phyloP scores from a whole-genome alignment of 345 rosid species.

The Viola odorata region DNA sequence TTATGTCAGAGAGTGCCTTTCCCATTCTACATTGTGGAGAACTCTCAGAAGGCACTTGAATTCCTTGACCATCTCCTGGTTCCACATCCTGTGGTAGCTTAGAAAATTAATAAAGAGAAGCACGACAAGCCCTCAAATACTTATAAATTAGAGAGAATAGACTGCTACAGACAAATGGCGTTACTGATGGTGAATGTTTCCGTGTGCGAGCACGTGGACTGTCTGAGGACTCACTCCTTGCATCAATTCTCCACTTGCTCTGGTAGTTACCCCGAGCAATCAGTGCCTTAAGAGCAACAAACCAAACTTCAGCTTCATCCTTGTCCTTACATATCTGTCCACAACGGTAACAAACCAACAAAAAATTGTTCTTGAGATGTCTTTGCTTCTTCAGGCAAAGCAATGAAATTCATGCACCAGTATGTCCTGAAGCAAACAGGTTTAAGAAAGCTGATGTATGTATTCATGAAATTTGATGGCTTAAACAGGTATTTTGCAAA shows the following conservation, averaged over 20 bases:
- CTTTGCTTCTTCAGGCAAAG: not conserved
- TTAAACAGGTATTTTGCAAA: not conserved
- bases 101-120: slow-evolving; percentile 4
- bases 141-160: not conserved
- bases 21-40: slow-evolving; percentile 50
- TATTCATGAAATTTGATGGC: not conserved
- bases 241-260: slow-evolving; percentile 50
- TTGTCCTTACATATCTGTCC: slow-evolving; percentile 90
- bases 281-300: slow-evolving; percentile 72
- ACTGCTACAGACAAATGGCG: slow-evolving; percentile 47
- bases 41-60: slow-evolving; percentile 37
- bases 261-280: slow-evolving; percentile 34
- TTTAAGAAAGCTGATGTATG: not conserved
- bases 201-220: slow-evolving; percentile 38
- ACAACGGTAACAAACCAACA: slow-evolving; percentile 6
- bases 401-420: too few species aligned
- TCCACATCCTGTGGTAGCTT: slow-evolving; percentile 39
- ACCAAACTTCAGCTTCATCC: slow-evolving; percentile 97
- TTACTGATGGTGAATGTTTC: slow-evolving; percentile 42
- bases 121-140: not conserved
- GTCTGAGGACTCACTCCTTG: slow-evolving; percentile 44
- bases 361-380: not conserved
- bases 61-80: slow-evolving; percentile 36
- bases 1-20: slow-evolving; percentile 62
- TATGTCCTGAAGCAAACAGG: too few species aligned